Evolutionary conservation across 129 eudicot species (phyloP).

Genomic region (Apium graveolens): DNA sequence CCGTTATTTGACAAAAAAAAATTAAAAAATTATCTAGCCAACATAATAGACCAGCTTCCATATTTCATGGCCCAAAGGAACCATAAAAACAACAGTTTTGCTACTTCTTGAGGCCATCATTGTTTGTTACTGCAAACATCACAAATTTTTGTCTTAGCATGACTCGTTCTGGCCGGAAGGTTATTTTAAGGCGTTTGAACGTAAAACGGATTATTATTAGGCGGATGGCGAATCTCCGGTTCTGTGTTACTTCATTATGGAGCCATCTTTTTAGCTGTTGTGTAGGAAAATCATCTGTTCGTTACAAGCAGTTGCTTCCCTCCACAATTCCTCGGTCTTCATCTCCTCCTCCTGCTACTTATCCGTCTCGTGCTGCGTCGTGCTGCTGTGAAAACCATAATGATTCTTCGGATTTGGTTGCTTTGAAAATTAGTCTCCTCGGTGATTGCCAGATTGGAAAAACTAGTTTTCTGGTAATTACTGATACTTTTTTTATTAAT

Average conservation of each 20-base stretch:
- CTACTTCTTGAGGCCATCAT: constrained; percentile 14
- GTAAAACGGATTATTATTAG: constrained; percentile 27
- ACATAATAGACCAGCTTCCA: background rate
- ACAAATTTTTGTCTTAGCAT: background rate
- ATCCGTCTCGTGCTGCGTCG: constrained; percentile 7
- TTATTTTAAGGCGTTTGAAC: constrained; percentile 13
- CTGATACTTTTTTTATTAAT: background rate
- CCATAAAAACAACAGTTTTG: background rate
- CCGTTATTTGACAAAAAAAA: background rate
- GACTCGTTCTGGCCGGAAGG: constrained; percentile 28
- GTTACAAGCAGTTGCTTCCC: constrained; percentile 29
- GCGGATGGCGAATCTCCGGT: constrained; percentile 38
- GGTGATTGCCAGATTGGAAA: constrained; percentile 87
- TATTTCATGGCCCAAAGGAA: constrained; percentile 15
- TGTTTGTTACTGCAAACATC: background rate
- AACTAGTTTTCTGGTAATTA: constrained; percentile 60
- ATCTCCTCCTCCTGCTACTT: background rate
- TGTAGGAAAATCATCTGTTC: constrained; percentile 24
- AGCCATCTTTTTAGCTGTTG: constrained; percentile 43
- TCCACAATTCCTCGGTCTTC: background rate
- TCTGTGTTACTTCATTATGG: constrained; percentile 37
- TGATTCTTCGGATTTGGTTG: constrained; percentile 54
- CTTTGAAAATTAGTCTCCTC: constrained; percentile 54
- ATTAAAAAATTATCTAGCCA: background rate
- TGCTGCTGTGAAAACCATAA: constrained; percentile 20